A percentile compares a stretch with the other conserved stretches of the same genome.
Evolutionary conservation across 306 rosid species (phyloP).

Genomic region (Trichosanthes truncata): DNA sequence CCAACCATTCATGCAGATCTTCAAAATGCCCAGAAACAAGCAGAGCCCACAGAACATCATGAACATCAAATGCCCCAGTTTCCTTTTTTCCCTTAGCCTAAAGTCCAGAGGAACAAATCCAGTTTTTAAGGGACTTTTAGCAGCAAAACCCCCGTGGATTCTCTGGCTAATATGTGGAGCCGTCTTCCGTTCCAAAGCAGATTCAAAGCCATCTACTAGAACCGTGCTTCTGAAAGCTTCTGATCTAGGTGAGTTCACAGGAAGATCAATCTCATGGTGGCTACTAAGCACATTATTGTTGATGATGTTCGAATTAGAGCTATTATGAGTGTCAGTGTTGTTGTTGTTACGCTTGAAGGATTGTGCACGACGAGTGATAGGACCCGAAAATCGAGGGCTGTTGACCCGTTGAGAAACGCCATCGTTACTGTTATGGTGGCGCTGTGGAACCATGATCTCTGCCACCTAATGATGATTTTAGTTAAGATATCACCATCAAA

Average conservation of each 20-base stretch:
- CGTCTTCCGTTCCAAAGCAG: conserved; percentile 40
- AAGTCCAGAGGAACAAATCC: conserved; percentile 51
- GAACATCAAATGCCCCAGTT: conserved; percentile 88
- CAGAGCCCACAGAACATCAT: conserved; percentile 72
- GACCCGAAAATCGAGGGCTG: conserved; percentile 86
- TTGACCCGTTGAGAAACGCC: conserved; percentile 82
- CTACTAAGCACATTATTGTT: conserved; percentile 20
- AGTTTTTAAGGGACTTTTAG: conserved; percentile 28
- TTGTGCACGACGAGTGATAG: conserved; percentile 93
- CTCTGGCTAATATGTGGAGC: conserved; percentile 45
- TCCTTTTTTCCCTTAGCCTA: conserved; percentile 60
- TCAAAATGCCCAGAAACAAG: conserved; percentile 69
- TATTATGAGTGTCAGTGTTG: conserved; percentile 1
- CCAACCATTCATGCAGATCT: conserved; percentile 96
- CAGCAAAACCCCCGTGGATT: conserved; percentile 29
- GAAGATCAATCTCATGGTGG: conserved; percentile 63
- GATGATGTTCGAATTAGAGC: conserved; percentile 2
- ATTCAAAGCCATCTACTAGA: conserved; percentile 38
- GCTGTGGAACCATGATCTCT: conserved; percentile 46
- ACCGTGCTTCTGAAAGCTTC: conserved; percentile 28
- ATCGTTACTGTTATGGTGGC: conserved; percentile 42
- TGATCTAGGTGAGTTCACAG: conserved; percentile 59
- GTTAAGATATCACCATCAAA: neutral
- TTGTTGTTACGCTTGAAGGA: conserved; percentile 71
- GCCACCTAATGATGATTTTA: neutral